Base-by-base conservation (phyloP, 2,329 filamentous ascomycete genomes). In the Orbilia blumenaviensis region DNA sequence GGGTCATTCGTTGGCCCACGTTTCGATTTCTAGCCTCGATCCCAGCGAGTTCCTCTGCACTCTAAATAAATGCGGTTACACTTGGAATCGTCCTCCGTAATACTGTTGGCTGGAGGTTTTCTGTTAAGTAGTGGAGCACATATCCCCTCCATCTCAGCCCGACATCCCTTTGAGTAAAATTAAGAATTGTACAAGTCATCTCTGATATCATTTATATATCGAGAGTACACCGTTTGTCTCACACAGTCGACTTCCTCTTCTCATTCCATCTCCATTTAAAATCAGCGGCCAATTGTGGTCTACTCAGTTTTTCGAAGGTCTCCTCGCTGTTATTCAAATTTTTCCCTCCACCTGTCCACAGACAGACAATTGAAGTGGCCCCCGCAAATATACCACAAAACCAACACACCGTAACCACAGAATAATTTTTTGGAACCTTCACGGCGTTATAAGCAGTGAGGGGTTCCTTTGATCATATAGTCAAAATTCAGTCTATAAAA, bases 401-500 rank as follows among this genome's bases (percentile, higher is more conserved):
- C 64, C 71, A 75, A 75, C 71, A 64, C 71, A 64, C 16, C 18
- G 25, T 48, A n/a, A 1, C 3, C 9, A 54, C n/a, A 42, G 12
- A 41, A 56, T 46, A 16, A 16, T 18, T 42, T 16, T 42, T 34
- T 38, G 71, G 71, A 68, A 14, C 71, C 46, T 27, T 75, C 71
- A 75, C 71, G 64, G 71, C 63, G 56, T 52, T 25, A 27, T 66
- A 44, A 63, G 56, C 71, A 56, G 71, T 75, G 71, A 75, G 58
- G 63, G 63, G 63, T 75, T 75, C 71, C 63, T 52, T 48, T 63
- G 34, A 41, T 48, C 7, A 67, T 10, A 75, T 67, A 52, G 71
- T 18, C 71, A 75, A 75, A 63, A 75, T 75, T 75, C 71, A 68
- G 71, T 75, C 71, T 41, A 68, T 75, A 58, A 62, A 75, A 64